Base-by-base conservation (phyloP, 371 early-diverging fungal genomes). In the Mortierella sp. region DNA sequence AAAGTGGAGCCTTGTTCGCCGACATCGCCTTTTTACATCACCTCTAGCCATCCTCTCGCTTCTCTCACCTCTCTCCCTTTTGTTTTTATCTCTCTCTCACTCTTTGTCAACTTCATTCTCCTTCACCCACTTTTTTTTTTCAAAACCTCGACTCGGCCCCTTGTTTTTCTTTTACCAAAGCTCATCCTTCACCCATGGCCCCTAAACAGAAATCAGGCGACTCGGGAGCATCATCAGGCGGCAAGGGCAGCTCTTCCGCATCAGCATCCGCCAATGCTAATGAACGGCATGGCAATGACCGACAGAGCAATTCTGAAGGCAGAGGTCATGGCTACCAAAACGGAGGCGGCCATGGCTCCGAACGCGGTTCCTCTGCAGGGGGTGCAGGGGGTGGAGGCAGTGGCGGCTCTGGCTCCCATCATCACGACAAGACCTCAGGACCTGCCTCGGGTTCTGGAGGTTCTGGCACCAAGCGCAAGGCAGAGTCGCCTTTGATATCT, bases 201-300 rank as follows among this genome's bases (percentile, higher is more conserved):
- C 76, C 76, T 9, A 76, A 76, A 56, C 71, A 66, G 57, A 76
- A 76, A 46, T 28, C 66, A 28, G 25, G 64, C 52, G 76, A 76
- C 1, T 28, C 52, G 29, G 28, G 26, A 1, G 12, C 63, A 37
- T 52, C 63, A 16, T 43, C 65, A 7, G 52, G 58, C n/a, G 57
- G 58, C 46, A 66, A 68, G 18, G 30, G 50, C 50, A 52, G 45
- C 21, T 21, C 53, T 30, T 48, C 66, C 46, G 28, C 47, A 19
- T 26, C 45, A 19, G 47, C 15, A 23, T 26, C 19, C 47, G 15
- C 46, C 23, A 48, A 48, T 16, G 60, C 19, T 26, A 60, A 60
- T 15, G 60, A 43, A 15, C 18, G 53, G 53, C 44, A 53, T n/a
- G 44, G 29, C 16, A 64, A 60, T 57, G 60, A 66, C 37, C 61